These are phyloP conservation scores for Blastomyces gilchristii DNA, from an alignment of 2,329 filamentous ascomycete genomes.

Conservation along the genomic window DNA sequence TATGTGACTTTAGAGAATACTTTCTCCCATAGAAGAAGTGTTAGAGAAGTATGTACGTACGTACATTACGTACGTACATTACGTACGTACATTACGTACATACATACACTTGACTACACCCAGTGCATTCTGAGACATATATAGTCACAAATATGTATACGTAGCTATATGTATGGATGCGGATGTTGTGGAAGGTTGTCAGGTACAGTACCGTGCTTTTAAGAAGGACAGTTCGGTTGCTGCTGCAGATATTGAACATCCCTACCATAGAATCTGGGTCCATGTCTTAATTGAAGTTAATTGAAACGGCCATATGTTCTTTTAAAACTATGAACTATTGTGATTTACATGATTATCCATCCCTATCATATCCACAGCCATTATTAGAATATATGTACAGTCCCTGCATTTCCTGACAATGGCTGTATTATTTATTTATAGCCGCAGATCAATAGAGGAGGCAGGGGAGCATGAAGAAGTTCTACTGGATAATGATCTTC, in stretches of 20 bases:
- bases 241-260: neutral
- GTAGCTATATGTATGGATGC: neutral
- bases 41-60: too few relatives aligned
- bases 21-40: too few relatives aligned
- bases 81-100: too few relatives aligned
- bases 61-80: too few relatives aligned
- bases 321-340: neutral
- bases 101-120: too few relatives aligned
- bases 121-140: neutral
- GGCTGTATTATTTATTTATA: neutral
- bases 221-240: neutral
- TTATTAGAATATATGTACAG: neutral
- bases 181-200: too few relatives aligned
- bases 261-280: too few relatives aligned
- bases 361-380: neutral
- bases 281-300: too few relatives aligned
- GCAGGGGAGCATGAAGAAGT: neutral
- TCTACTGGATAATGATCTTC: neutral
- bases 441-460: neutral
- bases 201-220: neutral
- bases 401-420: neutral
- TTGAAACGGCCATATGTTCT: too few relatives aligned
- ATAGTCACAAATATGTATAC: neutral
- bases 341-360: neutral
- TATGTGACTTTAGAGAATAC: too few relatives aligned